Base-by-base conservation (phyloP, 208 protist species). In the Borovskyia barvae region DNA sequence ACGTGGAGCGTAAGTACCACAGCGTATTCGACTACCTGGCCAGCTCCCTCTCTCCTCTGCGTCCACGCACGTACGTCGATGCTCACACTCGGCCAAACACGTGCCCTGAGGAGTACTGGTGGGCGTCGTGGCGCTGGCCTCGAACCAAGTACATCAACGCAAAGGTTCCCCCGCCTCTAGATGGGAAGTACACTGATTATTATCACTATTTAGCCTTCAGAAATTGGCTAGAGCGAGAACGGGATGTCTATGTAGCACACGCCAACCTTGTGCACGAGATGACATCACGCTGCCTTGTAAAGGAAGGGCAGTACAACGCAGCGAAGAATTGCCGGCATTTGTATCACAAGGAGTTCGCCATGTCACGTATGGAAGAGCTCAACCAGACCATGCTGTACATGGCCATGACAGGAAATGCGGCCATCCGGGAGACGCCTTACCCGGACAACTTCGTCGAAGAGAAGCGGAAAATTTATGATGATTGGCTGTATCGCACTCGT, bases 391-490 rank as follows among this genome's bases (percentile, higher is more conserved):
- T 90, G 61, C 51, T 93, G 41, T 93, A 93, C 72, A 93, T 93
- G 86, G 79, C 82, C 24, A 80, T 93, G 64, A 93, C 86, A 5
- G 86, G 86, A 43, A 90, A 93, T 53, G 75, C 77, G 3, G 86
- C 82, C 7, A 93, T 93, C 50, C 82, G 86, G 22, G 86, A 93
- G 65, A 93, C 86, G 24, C 86, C 86, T 20, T 93, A 93, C 58
- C 82, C 86, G 25, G 71, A 78, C 11, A 78, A 88, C 52, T 93
- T 93, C 63, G 77, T 93, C 12, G 82, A 93, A 26, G 73, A 93
- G 69, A 93, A 93, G 66, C 76, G 86, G 20, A 93, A 93, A 57
- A 84, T 93, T 42, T 93, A 93, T 59, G 82, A 93, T 39, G 86
- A 93, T 53, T 93, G 86, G 86, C 74, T 93, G 41, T 84, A 76